A percentile compares a stretch with the other conserved stretches of the same genome.
phyloP scores from a whole-genome alignment of 225 moss, liverwort and hornwort genomes.

The Marchantia paleacea region DNA sequence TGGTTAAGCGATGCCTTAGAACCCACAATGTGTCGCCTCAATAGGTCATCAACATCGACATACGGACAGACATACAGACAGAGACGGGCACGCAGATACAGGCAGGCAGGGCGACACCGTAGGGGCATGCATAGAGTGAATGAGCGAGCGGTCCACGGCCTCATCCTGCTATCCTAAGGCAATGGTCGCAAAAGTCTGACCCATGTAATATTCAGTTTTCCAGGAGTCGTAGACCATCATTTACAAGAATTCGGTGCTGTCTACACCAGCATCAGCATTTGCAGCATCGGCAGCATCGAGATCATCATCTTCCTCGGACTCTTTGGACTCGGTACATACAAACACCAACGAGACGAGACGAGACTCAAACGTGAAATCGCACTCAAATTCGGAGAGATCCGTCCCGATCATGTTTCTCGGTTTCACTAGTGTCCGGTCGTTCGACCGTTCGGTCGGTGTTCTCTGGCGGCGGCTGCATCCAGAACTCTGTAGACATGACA shows the following conservation, averaged over 20 bases:
- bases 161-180: no score
- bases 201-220: not conserved
- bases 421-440: not conserved
- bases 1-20: not conserved
- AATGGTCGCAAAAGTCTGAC: not conserved
- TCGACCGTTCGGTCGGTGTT: no score
- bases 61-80: not conserved
- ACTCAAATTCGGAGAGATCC: no score
- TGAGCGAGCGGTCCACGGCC: not conserved
- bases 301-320: no score
- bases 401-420: not conserved
- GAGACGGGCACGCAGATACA: not conserved
- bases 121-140: not conserved
- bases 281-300: no score
- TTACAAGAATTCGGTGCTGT: no score
- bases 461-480: not conserved
- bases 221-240: not conserved
- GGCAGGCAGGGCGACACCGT: not conserved
- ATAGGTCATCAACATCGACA: not conserved
- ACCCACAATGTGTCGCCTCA: not conserved
- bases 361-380: no score
- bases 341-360: not conserved
- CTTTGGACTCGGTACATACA: not conserved
- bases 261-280: no score
- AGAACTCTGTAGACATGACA: not conserved